These are phyloP conservation scores for Cichorium intybus DNA, from an alignment of 140 eudicot species.

Conservation along the genomic window DNA sequence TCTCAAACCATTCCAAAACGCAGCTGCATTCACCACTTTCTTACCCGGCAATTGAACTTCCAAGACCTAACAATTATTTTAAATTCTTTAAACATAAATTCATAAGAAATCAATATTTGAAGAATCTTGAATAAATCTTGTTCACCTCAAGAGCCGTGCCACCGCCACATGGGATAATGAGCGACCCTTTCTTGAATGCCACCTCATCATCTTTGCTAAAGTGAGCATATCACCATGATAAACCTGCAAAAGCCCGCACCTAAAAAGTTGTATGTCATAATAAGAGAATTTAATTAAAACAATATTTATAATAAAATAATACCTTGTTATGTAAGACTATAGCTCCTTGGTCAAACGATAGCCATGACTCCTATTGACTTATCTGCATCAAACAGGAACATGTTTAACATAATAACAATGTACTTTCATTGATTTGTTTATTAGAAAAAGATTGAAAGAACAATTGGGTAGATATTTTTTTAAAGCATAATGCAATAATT, in stretches of 20 bases:
- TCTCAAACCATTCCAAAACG: conserved; percentile 95
- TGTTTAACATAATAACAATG: not conserved
- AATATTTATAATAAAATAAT: conserved; percentile 25
- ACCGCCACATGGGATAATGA: conserved; percentile 67
- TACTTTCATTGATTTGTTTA: not conserved
- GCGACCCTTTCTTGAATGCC: conserved; percentile 59
- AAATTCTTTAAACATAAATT: too few species aligned
- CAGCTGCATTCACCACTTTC: conserved; percentile 71
- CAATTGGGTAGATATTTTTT: too few species aligned
- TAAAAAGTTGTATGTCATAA: conserved; percentile 56
- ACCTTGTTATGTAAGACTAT: conserved; percentile 79
- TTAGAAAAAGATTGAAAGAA: too few species aligned
- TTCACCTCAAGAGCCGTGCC: conserved; percentile 79
- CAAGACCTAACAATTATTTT: conserved; percentile 73
- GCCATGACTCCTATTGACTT: conserved; percentile 80
- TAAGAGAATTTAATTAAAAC: conserved; percentile 11
- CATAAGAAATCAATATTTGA: not conserved
- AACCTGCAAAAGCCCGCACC: conserved; percentile 99
- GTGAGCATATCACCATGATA: conserved; percentile 20
- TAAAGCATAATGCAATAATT: too few species aligned
- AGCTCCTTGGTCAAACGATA: conserved; percentile 83
- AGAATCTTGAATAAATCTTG: not conserved
- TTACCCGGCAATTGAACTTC: conserved; percentile 93
- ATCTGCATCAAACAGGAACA: conserved; percentile 46
- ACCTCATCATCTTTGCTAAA: conserved; percentile 44